Conservation (phyloP, 2,329 filamentous ascomycete species). For the Calonectria ilicicola region DNA sequence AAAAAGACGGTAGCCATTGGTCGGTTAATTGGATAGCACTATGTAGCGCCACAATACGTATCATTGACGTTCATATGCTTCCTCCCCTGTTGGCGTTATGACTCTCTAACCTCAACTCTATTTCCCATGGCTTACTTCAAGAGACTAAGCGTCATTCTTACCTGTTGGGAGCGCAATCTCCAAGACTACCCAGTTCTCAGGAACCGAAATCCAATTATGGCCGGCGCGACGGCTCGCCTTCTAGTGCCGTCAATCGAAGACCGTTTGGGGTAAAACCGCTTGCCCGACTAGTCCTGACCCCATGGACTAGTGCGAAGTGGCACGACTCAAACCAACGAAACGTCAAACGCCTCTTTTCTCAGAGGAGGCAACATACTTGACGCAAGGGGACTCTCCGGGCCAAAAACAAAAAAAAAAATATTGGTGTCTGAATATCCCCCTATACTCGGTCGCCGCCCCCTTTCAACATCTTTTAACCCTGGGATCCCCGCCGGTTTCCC, state of each 20-base stretch:
- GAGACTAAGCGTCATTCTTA: neutral
- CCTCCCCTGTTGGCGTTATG: neutral
- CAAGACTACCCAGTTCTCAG: neutral
- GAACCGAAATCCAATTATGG: neutral
- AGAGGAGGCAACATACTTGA: constrained; percentile 1
- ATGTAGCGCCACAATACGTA: constrained; percentile 1
- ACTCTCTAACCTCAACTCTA: constrained; percentile 1
- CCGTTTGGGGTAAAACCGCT: neutral
- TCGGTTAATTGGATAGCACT: constrained; percentile 5
- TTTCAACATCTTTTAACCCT: neutral
- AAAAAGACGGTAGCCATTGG: neutral
- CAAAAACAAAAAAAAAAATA: too few relatives aligned
- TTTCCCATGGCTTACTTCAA: neutral
- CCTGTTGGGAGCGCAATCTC: neutral
- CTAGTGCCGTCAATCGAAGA: neutral
- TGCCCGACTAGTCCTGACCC: neutral
- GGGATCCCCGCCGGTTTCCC: neutral
- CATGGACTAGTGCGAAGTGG: neutral
- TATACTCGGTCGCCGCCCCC: neutral
- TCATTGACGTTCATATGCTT: neutral
- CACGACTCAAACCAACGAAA: constrained; percentile 1
- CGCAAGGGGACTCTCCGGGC: neutral
- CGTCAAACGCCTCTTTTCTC: neutral
- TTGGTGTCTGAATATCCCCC: neutral
- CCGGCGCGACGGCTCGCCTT: neutral